Conservation (phyloP, 768 basidiomycete genomes). For the Tulasnella sp. region DNA sequence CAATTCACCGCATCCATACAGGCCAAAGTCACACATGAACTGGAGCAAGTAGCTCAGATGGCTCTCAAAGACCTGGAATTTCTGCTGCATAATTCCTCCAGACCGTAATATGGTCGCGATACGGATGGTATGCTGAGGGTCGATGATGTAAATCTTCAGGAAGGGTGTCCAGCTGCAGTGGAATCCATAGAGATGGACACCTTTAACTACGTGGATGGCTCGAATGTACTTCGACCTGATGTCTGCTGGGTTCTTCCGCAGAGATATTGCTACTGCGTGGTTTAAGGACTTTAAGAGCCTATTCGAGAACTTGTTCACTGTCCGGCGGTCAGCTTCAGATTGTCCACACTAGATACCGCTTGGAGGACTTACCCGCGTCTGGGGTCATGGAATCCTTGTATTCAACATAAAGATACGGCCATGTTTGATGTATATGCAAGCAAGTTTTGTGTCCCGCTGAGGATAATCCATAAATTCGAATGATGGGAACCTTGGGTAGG, state of each 20-base stretch:
- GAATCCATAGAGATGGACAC: slow-evolving; percentile 95
- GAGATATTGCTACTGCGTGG: slow-evolving; percentile 75
- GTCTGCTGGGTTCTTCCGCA: slow-evolving; percentile 40
- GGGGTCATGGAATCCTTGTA: slow-evolving; percentile 67
- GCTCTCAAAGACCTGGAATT: slow-evolving; percentile 79
- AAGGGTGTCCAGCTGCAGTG: slow-evolving; percentile 79
- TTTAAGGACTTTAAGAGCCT: slow-evolving; percentile 74
- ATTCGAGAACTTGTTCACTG: slow-evolving; percentile 70
- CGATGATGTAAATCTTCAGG: slow-evolving; percentile 74
- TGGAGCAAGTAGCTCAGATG: slow-evolving; percentile 86
- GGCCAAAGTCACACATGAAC: slow-evolving; percentile 90
- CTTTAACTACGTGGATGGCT: slow-evolving; percentile 82
- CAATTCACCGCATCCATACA: slow-evolving; percentile 91
- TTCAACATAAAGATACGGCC: slow-evolving; percentile 89
- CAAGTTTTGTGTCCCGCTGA: slow-evolving; percentile 74
- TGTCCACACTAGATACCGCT: not conserved
- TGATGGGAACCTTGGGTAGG: slow-evolving; percentile 65
- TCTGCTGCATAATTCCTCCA: slow-evolving; percentile 74
- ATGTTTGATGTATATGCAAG: slow-evolving; percentile 88
- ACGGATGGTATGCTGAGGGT: slow-evolving; percentile 59
- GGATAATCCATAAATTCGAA: slow-evolving; percentile 83
- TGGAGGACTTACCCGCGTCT: slow-evolving; percentile 51
- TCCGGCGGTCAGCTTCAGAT: not conserved
- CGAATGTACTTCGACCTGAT: slow-evolving; percentile 46
- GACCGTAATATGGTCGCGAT: slow-evolving; percentile 73